Evolutionary conservation across 371 early-diverging fungal genomes (phyloP).

Genomic region (Lichtheimia hyalospora): DNA sequence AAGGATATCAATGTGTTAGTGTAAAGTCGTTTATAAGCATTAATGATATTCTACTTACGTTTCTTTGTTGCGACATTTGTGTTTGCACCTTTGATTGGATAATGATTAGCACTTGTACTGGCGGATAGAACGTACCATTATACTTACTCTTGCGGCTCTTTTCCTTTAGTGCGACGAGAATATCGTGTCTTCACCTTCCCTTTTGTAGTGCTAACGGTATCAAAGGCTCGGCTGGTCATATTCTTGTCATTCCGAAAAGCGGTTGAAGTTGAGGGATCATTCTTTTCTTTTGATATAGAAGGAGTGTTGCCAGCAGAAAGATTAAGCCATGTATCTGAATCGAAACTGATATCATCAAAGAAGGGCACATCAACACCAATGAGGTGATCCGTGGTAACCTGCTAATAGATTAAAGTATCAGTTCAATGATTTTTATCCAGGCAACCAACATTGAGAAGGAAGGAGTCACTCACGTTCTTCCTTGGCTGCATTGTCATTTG

Average conservation of each 20-base stretch:
- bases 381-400: background rate
- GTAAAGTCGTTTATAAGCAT: background rate
- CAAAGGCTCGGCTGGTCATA: no score
- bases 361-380: background rate
- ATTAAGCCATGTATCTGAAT: background rate
- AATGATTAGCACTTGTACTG: no score
- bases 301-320: background rate
- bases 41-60: constrained; percentile 19
- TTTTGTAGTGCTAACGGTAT: no score
- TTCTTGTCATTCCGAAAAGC: no score
- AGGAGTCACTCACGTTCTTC: background rate
- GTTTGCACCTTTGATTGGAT: constrained; percentile 31
- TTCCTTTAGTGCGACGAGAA: no score
- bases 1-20: no score
- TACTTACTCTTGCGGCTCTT: background rate
- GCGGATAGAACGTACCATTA: background rate
- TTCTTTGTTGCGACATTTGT: constrained; percentile 34
- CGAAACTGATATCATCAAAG: constrained; percentile 1
- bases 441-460: background rate
- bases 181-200: no score
- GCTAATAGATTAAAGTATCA: background rate
- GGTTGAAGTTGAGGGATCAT: no score
- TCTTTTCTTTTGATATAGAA: no score
- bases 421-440: background rate
- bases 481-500: background rate